Conservation (phyloP, 2,329 filamentous ascomycete species). For the Chalaropsis ovoidea region DNA sequence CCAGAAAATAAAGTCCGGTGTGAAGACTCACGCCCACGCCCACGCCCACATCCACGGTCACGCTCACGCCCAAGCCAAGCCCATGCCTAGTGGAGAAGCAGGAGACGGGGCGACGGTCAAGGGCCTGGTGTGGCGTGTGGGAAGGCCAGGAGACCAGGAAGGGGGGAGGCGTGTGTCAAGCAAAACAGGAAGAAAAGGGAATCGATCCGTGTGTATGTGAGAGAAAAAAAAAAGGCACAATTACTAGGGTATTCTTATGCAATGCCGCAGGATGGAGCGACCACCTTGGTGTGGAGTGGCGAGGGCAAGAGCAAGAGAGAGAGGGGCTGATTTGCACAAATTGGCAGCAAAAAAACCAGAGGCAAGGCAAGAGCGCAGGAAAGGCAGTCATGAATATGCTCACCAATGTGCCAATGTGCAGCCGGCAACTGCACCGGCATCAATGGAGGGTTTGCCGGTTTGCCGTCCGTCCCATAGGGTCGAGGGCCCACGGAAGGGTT, state of each 20-base stretch:
- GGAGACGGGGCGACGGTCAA: background rate
- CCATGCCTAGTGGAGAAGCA: slow-evolving; percentile 7
- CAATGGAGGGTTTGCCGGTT: too few species aligned
- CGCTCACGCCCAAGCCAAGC: background rate
- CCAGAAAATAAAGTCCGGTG: background rate
- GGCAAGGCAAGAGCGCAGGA: too few species aligned
- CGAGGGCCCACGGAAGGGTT: too few species aligned
- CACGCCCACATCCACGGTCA: too few species aligned
- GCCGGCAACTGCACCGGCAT: too few species aligned
- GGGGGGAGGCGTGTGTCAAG: background rate
- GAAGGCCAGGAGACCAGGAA: background rate
- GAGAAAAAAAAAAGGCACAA: background rate
- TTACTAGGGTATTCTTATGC: background rate
- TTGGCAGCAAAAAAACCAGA: too few species aligned
- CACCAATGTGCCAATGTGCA: too few species aligned
- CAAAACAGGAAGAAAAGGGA: background rate
- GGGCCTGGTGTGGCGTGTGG: background rate
- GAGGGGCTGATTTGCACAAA: too few species aligned
- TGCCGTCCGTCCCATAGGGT: too few species aligned
- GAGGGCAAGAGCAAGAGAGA: too few species aligned
- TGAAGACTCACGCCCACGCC: background rate
- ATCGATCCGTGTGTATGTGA: background rate
- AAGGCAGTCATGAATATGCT: too few species aligned
- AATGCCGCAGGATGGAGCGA: background rate
- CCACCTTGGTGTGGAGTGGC: too few species aligned